phyloP scores from a whole-genome alignment of 768 basidiomycete genomes.

The Gautieria morchelliformis region DNA sequence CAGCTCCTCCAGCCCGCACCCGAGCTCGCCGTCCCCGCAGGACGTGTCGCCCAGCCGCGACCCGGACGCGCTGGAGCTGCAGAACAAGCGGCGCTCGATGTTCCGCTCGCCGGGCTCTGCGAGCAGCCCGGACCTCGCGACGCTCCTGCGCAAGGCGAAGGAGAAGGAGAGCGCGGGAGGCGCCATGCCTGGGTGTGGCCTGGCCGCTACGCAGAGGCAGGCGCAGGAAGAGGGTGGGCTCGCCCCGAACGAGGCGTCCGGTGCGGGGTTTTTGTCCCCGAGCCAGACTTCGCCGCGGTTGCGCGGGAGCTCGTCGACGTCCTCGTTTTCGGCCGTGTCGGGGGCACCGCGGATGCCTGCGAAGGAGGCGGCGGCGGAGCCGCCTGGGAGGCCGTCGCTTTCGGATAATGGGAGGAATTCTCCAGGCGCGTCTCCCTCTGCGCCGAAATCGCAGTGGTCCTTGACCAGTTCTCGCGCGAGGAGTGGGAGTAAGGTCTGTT shows the following conservation, averaged over 20 bases:
- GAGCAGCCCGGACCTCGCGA: conserved; percentile 86
- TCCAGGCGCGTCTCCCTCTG: conserved; percentile 21
- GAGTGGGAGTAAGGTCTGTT: conserved; percentile 39
- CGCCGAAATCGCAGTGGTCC: conserved; percentile 35
- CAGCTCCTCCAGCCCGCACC: too few relatives aligned
- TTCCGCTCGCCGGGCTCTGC: conserved; percentile 79
- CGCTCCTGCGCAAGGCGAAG: conserved; percentile 75
- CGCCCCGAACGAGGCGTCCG: not conserved
- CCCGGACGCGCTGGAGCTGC: conserved; percentile 55
- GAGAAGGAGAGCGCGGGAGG: conserved; percentile 51
- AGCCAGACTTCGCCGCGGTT: not conserved
- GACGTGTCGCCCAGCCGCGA: conserved; percentile 18
- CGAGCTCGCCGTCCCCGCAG: too few relatives aligned
- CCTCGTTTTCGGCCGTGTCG: conserved; percentile 4
- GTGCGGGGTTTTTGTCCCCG: conserved; percentile 1
- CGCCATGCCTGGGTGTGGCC: conserved; percentile 16
- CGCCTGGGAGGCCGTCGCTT: not conserved
- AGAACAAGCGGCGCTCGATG: conserved; percentile 73
- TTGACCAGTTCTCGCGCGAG: conserved; percentile 35
- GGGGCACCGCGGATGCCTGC: not conserved
- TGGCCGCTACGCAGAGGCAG: too few relatives aligned
- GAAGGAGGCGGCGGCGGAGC: not conserved
- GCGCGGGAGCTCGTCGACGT: conserved; percentile 7
- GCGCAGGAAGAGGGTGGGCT: too few relatives aligned
- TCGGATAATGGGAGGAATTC: not conserved